Evolutionary conservation across 2,329 filamentous ascomycete genomes (phyloP), one percentile per base, ranked within the genome.

Genomic region (Alternaria triticina): DNA sequence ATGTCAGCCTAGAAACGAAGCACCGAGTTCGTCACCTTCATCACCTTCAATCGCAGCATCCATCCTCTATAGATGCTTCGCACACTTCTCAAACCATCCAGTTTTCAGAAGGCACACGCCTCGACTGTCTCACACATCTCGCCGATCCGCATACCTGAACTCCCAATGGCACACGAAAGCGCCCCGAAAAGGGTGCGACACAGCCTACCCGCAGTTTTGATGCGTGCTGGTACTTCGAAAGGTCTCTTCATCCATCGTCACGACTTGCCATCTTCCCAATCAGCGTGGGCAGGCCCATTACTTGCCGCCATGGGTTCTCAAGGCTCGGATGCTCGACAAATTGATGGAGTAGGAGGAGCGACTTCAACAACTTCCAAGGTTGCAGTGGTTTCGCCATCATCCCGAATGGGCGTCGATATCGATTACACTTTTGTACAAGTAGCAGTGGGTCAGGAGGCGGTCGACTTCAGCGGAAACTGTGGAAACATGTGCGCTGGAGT

Each of bases 341-440:
- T 94, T 2, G 85, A 93, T 71, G 90, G 90, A 4, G 84, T 92
- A 73, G 90, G 90, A 3, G 89, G 88, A 0, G 90, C 90, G 5
- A 83, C 90, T 60, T 91, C 89, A 10, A 89, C 86, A 27, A 86
- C 90, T 3, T 90, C 88, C 57, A 93, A 93, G 76, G 82, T 92
- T 17, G 90, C 89, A 75, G 83, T 93, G 2, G 82, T 93, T 2
- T 85, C 83, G 0, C 80, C 1, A 83, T 88, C 3, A 73, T 77
- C 3, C 80, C 83, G 72, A 15, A 63, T 76, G 0, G 84, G 66
- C 17, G 58, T 71, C 5, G 87, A 92, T 66, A 83, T 92, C 4
- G 87, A 91, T 60, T 93, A 90, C 70, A 93, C 90, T 0, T 93
- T 93, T 74, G 86, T 89, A 2, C 88, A 90, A 52, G 83, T 93